Percentiles rank a stretch among this genome's conserved stretches.
Evolutionary conservation across 805 yeast genomes (phyloP).

Genomic region (Wickerhamiella galacta): DNA sequence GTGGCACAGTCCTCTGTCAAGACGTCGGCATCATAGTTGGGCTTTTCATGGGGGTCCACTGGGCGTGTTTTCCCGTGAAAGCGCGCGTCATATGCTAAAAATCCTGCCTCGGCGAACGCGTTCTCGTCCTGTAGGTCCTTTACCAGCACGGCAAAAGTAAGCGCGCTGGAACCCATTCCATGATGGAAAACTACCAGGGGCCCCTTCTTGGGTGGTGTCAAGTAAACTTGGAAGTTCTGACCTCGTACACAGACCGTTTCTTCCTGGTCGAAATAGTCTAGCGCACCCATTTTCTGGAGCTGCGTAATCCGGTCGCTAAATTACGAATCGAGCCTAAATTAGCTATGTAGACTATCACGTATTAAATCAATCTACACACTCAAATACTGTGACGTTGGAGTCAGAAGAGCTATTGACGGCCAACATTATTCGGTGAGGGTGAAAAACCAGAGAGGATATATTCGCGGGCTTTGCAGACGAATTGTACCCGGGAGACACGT

Average conservation of each 20-base stretch:
- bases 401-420: slow-evolving; percentile 43
- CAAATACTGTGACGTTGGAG: slow-evolving; percentile 6
- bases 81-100: slow-evolving; percentile 60
- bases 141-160: slow-evolving; percentile 51
- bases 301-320: not conserved
- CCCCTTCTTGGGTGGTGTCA: slow-evolving; percentile 30
- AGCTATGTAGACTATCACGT: not conserved
- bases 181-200: slow-evolving; percentile 71
- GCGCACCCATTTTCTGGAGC: no score
- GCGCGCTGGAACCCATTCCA: slow-evolving; percentile 86
- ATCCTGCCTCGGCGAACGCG: slow-evolving; percentile 34
- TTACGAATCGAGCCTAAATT: not conserved
- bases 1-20: slow-evolving; percentile 42
- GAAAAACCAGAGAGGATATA: slow-evolving; percentile 55
- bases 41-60: slow-evolving; percentile 14
- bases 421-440: slow-evolving; percentile 88
- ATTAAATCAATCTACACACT: slow-evolving; percentile 1
- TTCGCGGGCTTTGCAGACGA: slow-evolving; percentile 24
- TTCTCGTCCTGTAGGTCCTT: slow-evolving; percentile 21
- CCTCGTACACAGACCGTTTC: slow-evolving; percentile 1
- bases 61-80: slow-evolving; percentile 57
- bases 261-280: slow-evolving; percentile 1
- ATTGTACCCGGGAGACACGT: slow-evolving; percentile 19
- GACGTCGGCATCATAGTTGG: slow-evolving; percentile 30
- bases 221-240: slow-evolving; percentile 24